Evolutionary conservation across 306 rosid species (phyloP).

Genomic region (Vigna radiata): DNA sequence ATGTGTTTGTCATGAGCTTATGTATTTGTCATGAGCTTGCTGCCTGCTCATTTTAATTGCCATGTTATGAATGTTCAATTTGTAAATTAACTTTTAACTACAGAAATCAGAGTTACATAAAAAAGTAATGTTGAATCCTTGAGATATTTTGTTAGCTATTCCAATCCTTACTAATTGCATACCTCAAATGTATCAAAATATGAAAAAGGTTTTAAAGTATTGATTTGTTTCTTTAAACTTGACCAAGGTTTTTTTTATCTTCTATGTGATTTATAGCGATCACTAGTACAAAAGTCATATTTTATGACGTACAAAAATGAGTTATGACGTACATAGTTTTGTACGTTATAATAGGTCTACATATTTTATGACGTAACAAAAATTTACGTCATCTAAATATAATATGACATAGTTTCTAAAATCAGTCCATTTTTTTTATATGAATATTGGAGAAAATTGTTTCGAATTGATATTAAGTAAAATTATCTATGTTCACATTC

Average conservation of each 20-base stretch:
- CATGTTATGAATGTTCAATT: neutral
- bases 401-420: too few relatives aligned
- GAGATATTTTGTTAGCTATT: neutral
- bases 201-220: neutral
- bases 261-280: conserved; percentile 1
- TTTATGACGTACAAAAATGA: too few relatives aligned
- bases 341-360: too few relatives aligned
- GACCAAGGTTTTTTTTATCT: neutral
- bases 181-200: conserved; percentile 37
- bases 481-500: too few relatives aligned
- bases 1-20: neutral
- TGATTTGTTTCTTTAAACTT: neutral
- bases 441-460: too few relatives aligned
- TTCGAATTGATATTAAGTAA: too few relatives aligned
- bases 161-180: conserved; percentile 25
- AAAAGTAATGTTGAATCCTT: neutral
- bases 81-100: neutral
- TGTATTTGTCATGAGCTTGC: conserved; percentile 8
- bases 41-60: conserved; percentile 16
- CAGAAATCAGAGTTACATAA: neutral
- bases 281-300: too few relatives aligned
- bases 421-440: too few relatives aligned
- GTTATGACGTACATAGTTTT: too few relatives aligned
- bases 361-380: too few relatives aligned
- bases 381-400: too few relatives aligned